Conservation (phyloP, 768 basidiomycete genomes). For the Boletus insuetus region DNA sequence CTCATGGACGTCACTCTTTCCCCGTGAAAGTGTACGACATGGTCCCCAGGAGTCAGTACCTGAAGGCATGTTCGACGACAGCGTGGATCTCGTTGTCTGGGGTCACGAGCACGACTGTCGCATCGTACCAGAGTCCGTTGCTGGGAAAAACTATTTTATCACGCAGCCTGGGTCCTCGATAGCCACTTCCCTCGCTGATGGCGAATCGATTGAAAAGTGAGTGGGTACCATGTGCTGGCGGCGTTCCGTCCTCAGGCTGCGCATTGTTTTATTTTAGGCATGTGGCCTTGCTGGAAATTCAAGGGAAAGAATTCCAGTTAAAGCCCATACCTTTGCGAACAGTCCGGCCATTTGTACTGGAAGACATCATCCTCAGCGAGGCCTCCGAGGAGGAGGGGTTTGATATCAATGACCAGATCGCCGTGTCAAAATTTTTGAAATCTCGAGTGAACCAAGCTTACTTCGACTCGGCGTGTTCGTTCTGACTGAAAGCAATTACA, state of each 20-base stretch:
- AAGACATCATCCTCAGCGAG: constrained; percentile 73
- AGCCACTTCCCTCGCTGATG: constrained; percentile 91
- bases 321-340: constrained; percentile 85
- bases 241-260: not conserved
- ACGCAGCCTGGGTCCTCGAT: constrained; percentile 94
- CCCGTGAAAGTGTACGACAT: constrained; percentile 72
- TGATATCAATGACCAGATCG: constrained; percentile 77
- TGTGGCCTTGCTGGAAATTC: constrained; percentile 85
- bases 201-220: constrained; percentile 90
- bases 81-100: constrained; percentile 92
- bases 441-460: constrained; percentile 45
- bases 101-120: constrained; percentile 99
- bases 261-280: constrained; percentile 51
- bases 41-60: constrained; percentile 94
- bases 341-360: constrained; percentile 91
- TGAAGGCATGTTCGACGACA: constrained; percentile 96
- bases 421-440: constrained; percentile 79
- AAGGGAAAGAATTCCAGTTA: constrained; percentile 83
- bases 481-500: not conserved
- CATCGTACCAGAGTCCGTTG: constrained; percentile 85
- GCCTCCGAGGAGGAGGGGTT: constrained; percentile 75
- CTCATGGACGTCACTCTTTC: constrained; percentile 12
- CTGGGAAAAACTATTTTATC: constrained; percentile 89
- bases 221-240: constrained; percentile 2
- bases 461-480: not conserved